Conservation (phyloP, 768 basidiomycete species). For the Russula brevipes region DNA sequence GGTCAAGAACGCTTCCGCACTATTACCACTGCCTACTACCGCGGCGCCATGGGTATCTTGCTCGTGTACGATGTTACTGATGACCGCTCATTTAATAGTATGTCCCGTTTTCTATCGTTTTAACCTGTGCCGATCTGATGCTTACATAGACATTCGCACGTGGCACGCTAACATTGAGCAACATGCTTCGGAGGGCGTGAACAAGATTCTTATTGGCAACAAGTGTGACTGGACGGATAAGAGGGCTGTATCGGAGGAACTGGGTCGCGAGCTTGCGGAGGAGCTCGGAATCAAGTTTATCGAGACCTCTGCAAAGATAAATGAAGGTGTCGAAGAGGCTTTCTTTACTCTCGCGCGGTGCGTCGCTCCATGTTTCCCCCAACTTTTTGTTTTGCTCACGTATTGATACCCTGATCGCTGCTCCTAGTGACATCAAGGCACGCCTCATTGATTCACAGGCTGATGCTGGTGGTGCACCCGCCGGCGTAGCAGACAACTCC, state of each 20-base stretch:
- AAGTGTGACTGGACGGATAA: conserved; percentile 99
- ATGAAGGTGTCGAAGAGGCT: conserved; percentile 97
- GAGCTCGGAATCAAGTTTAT: conserved; percentile 96
- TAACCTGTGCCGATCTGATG: not conserved
- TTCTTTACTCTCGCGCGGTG: conserved; percentile 96
- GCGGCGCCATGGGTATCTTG: conserved; percentile 97
- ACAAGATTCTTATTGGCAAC: conserved; percentile 99
- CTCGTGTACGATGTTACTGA: conserved; percentile 99
- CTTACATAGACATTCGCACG: conserved; percentile 80
- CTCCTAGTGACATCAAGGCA: conserved; percentile 86
- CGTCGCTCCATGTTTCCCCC: conserved; percentile 28
- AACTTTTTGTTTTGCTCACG: not conserved
- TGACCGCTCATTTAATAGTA: conserved; percentile 92
- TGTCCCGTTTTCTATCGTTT: conserved; percentile 32
- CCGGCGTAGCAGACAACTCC: conserved; percentile 44
- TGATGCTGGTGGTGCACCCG: conserved; percentile 44
- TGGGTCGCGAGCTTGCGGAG: conserved; percentile 86
- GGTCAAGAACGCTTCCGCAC: conserved; percentile 98
- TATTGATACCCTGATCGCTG: not conserved
- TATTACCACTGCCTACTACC: conserved; percentile 98
- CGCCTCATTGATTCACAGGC: conserved; percentile 93
- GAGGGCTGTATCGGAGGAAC: conserved; percentile 83
- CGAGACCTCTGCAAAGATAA: conserved; percentile 96
- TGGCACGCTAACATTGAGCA: conserved; percentile 99
- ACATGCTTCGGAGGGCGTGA: conserved; percentile 97